These are phyloP conservation scores for Hymenotorrendiella dingleyae DNA, from an alignment of 2,329 filamentous ascomycete genomes.

Conservation along the genomic window DNA sequence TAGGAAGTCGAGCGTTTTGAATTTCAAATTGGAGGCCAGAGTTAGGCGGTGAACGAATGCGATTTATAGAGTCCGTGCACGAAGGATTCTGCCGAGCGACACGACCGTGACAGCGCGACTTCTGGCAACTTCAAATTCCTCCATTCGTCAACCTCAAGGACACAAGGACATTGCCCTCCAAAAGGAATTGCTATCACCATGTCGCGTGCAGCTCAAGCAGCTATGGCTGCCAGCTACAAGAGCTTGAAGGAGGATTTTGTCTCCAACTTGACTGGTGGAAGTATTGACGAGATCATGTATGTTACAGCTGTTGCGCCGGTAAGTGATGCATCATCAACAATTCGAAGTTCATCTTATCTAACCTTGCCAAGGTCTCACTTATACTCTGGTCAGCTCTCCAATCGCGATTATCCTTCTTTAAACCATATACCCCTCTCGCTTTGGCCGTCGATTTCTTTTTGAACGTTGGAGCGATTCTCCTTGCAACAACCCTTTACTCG, in stretches of 20 bases:
- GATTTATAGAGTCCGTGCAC: neutral
- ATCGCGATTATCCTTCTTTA: slow-evolving; percentile 77
- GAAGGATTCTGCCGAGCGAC: neutral
- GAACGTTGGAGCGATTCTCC: slow-evolving; percentile 75
- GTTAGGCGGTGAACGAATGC: neutral
- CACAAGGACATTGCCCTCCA: neutral
- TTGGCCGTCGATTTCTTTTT: slow-evolving; percentile 79
- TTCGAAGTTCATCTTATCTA: neutral
- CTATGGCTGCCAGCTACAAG: slow-evolving; percentile 64
- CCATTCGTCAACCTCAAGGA: neutral
- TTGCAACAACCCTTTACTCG: slow-evolving; percentile 82
- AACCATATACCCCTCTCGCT: slow-evolving; percentile 61
- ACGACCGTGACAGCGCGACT: slow-evolving; percentile 9
- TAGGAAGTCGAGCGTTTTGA: neutral
- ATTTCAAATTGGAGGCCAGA: neutral
- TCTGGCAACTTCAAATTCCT: slow-evolving; percentile 19
- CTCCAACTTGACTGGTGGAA: slow-evolving; percentile 79
- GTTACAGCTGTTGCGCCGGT: slow-evolving; percentile 84
- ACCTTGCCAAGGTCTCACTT: slow-evolving; percentile 58
- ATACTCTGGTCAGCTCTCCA: slow-evolving; percentile 88
- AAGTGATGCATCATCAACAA: too few relatives aligned
- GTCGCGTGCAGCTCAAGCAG: slow-evolving; percentile 30
- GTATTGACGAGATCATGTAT: slow-evolving; percentile 77
- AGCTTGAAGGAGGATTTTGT: slow-evolving; percentile 92
- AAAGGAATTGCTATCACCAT: slow-evolving; percentile 10